phyloP scores from a whole-genome alignment of 768 basidiomycete genomes.

The Pleurotus pulmonarius region DNA sequence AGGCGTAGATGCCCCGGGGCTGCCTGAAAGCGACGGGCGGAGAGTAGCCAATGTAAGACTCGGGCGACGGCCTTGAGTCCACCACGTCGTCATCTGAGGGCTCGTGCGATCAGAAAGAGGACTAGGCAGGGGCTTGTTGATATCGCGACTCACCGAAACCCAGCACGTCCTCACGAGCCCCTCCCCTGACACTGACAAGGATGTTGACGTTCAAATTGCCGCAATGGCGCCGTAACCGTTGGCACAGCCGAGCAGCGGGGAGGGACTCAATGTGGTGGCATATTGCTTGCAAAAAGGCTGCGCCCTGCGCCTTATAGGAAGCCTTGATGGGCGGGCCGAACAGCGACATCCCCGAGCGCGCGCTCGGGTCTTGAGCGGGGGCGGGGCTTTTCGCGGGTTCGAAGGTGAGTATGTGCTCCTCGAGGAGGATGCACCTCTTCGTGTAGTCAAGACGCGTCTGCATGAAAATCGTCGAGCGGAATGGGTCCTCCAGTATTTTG shows the following conservation, averaged over 20 bases:
- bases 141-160: neutral
- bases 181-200: neutral
- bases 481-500: neutral
- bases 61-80: neutral
- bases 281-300: neutral
- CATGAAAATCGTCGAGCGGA: neutral
- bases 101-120: too few relatives aligned
- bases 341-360: neutral
- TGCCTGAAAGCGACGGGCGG: neutral
- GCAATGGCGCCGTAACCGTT: neutral
- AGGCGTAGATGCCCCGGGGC: neutral
- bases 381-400: neutral
- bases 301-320: neutral
- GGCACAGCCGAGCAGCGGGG: neutral
- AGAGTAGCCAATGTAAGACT: neutral
- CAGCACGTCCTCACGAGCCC: neutral
- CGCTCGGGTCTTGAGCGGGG: neutral
- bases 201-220: neutral
- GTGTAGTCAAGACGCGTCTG: slow-evolving; percentile 3
- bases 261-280: neutral
- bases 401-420: neutral
- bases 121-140: too few relatives aligned
- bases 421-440: neutral
- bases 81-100: neutral
- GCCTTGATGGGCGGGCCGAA: neutral